Percentiles rank a stretch among this genome's conserved stretches.
Evolutionary conservation across 23 red algal species (phyloP).

Genomic region (Chondrus crispus): DNA sequence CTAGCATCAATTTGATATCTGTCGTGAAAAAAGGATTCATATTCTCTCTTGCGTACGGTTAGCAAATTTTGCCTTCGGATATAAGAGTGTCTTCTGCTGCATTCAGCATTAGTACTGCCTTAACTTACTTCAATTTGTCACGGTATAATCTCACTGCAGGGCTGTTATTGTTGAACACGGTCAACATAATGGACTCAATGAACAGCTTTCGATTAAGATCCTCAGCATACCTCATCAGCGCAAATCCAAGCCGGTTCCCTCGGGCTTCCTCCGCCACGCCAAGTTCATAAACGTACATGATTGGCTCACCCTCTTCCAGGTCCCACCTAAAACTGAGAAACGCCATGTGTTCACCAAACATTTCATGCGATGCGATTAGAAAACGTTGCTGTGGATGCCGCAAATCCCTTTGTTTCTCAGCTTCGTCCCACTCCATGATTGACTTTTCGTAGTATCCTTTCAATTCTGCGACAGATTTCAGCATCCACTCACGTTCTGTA

Average conservation of each 20-base stretch:
- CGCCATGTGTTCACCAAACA: not conserved
- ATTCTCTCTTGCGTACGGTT: too few relatives aligned
- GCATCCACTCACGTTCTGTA: constrained; percentile 13
- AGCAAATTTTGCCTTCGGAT: too few relatives aligned
- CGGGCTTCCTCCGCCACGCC: not conserved
- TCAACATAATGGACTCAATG: constrained; percentile 11
- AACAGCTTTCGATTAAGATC: not conserved
- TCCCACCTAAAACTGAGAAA: constrained; percentile 52
- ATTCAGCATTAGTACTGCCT: not conserved
- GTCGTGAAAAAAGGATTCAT: not conserved
- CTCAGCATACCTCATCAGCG: constrained; percentile 43
- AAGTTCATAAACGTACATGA: constrained; percentile 63
- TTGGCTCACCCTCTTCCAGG: constrained; percentile 15
- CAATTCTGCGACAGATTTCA: not conserved
- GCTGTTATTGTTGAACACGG: constrained; percentile 31
- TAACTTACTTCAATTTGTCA: constrained; percentile 20
- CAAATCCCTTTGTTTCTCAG: constrained; percentile 4
- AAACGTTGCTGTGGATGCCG: constrained; percentile 13
- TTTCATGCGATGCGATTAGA: not conserved
- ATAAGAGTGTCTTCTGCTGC: not conserved
- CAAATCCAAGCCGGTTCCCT: not conserved
- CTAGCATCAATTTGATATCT: constrained; percentile 21
- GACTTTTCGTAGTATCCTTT: constrained; percentile 12
- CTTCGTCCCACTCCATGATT: not conserved
- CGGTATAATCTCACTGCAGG: constrained; percentile 30